Percentiles rank a stretch among this genome's conserved stretches.
Evolutionary conservation across 2,329 filamentous ascomycete genomes (phyloP).

Genomic region (Claviceps africana): DNA sequence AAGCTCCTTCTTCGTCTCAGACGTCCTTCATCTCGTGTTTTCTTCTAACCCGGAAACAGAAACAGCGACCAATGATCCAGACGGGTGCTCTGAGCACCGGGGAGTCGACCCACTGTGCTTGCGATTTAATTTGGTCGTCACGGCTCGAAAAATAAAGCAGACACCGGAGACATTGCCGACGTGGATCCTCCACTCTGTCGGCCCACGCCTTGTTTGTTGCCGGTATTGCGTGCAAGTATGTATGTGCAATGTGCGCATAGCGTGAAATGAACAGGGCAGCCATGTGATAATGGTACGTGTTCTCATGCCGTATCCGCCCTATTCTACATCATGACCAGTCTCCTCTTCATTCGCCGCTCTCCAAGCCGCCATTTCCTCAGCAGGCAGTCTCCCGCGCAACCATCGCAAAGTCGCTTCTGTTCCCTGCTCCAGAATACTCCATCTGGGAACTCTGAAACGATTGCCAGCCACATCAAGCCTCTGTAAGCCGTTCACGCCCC

Average conservation of each 20-base stretch:
- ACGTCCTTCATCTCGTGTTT: neutral
- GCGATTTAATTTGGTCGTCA: neutral
- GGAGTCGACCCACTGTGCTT: neutral
- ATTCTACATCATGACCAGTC: slow-evolving; percentile 9
- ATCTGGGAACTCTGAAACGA: slow-evolving; percentile 73
- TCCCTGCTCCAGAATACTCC: slow-evolving; percentile 70
- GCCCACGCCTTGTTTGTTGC: neutral
- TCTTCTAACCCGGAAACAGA: neutral
- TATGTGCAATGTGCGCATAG: neutral
- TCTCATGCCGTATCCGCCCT: neutral
- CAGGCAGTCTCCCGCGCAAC: slow-evolving; percentile 62
- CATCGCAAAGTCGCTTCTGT: slow-evolving; percentile 74
- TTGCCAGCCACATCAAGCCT: slow-evolving; percentile 71
- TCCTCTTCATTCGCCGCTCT: slow-evolving; percentile 30
- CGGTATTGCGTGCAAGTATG: too few species aligned
- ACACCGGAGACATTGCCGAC: neutral
- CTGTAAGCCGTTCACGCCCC: slow-evolving; percentile 45
- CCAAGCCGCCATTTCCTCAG: slow-evolving; percentile 44
- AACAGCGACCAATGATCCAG: neutral
- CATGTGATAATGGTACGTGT: neutral
- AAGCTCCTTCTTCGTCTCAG: neutral
- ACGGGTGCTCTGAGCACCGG: neutral
- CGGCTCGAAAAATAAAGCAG: neutral
- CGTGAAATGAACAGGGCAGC: neutral
- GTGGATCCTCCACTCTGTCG: neutral